Base-by-base conservation (phyloP, 805 yeast genomes). In the Schwanniomyces pseudopolymorphus region DNA sequence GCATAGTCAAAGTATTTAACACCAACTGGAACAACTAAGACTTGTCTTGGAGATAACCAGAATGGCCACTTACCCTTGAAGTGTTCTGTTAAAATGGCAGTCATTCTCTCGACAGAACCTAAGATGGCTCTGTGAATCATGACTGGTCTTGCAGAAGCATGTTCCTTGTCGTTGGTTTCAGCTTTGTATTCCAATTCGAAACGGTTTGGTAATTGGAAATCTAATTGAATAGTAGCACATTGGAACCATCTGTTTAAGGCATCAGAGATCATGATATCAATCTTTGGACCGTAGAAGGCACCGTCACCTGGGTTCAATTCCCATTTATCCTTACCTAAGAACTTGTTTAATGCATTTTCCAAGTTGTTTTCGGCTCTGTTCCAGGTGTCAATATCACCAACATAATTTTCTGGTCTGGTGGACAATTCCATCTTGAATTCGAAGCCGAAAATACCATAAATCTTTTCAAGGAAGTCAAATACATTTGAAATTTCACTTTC, bases 11-110 rank as follows among this genome's bases (percentile, higher is more conserved):
- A 83, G 77, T 85, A 92, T 70, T 88, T 89, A 54, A 87, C 95
- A 63, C 97, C 97, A 59, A 94, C 97, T 58, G 99, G 99, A 25
- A 94, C 94, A 60, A 94, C 95, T 59, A 92, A 77, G 48, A 92
- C 81, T 75, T 94, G 99, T 77, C 99, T 87, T 63, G 99, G 99
- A n/a, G 98, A 91, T 66, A 94, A 79, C 99, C 99, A 94, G 80
- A 94, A 89, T 63, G 99, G 99, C 99, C 99, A 94, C 69, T 90
- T 94, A 63, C 99, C 99, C 65, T 91, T 96, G 74, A 79, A 94
- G 76, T 94, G 99, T 74, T 94, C 99, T 49, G 96, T 91, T 70
- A 94, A 83, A 59, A 94, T 92, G 53, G 97, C 99, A 53, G 96
- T 88, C 98, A 94, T 91, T 80, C 99, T 88, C 79, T 94, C 99